A percentile compares a stretch with the other conserved stretches of the same genome.
These are phyloP conservation scores for Suhomyces sp. DNA, from an alignment of 805 yeast species.

Conservation along the genomic window DNA sequence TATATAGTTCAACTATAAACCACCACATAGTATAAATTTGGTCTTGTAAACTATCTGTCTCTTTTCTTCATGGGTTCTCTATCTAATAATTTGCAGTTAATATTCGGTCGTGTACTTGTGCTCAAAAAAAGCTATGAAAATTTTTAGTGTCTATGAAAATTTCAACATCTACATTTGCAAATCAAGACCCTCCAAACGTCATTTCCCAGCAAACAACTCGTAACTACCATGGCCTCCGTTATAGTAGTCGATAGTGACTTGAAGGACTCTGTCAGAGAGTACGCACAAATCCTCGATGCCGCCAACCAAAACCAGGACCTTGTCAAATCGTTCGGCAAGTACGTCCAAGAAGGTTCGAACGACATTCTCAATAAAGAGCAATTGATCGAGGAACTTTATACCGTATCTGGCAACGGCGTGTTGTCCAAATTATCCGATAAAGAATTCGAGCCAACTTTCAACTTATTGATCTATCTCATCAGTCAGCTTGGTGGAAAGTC, in stretches of 20 bases:
- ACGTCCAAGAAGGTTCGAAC: slow-evolving; percentile 17
- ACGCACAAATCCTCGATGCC: slow-evolving; percentile 38
- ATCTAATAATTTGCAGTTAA: too few species aligned
- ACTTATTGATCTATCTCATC: slow-evolving; percentile 38
- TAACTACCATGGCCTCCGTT: slow-evolving; percentile 41
- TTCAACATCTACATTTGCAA: slow-evolving; percentile 3
- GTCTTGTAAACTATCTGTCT: too few species aligned
- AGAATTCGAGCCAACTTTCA: slow-evolving; percentile 47
- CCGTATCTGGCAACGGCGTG: slow-evolving; percentile 26
- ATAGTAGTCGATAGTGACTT: slow-evolving; percentile 44
- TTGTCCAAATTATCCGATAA: slow-evolving; percentile 39
- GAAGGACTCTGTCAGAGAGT: slow-evolving; percentile 40
- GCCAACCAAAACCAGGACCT: slow-evolving; percentile 26
- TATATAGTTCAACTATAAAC: too few species aligned
- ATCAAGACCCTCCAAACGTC: not conserved
- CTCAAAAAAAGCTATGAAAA: too few species aligned
- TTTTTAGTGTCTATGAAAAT: slow-evolving; percentile 7
- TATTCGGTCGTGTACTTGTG: slow-evolving; percentile 2
- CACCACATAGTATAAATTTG: too few species aligned
- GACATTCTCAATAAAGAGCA: slow-evolving; percentile 28
- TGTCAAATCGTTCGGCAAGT: slow-evolving; percentile 25
- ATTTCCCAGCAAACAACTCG: too few species aligned
- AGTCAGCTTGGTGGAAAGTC: slow-evolving; percentile 24
- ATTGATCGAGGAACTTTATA: slow-evolving; percentile 28
- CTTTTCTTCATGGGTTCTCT: too few species aligned